phyloP scores from a whole-genome alignment of 805 yeast genomes.

The Candida morakotiae region DNA sequence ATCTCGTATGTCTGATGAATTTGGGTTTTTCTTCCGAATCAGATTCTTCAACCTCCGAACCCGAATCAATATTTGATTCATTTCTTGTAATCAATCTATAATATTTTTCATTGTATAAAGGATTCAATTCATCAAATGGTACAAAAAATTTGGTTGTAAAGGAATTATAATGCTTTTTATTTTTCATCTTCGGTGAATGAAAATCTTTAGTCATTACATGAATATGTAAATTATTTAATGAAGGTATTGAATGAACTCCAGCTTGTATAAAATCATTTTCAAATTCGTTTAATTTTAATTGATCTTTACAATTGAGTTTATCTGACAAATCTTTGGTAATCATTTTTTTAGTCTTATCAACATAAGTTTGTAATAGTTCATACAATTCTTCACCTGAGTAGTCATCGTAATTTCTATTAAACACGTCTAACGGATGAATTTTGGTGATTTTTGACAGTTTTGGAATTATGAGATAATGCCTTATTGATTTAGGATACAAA shows the following conservation, averaged over 20 bases:
- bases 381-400: conserved; percentile 19
- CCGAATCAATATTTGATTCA: conserved; percentile 4
- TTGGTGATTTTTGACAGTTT: conserved; percentile 37
- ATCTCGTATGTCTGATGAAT: conserved; percentile 5
- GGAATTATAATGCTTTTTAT: conserved; percentile 65
- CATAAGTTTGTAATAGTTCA: conserved; percentile 23
- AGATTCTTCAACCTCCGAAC: conserved; percentile 2
- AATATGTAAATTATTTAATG: conserved; percentile 64
- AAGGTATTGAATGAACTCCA: conserved; percentile 72
- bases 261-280: conserved; percentile 33
- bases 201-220: conserved; percentile 71
- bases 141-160: conserved; percentile 67
- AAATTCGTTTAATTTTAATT: conserved; percentile 13
- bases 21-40: neutral
- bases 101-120: conserved; percentile 10
- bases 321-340: conserved; percentile 26
- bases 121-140: conserved; percentile 41
- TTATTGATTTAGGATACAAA: conserved; percentile 55
- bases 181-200: conserved; percentile 49
- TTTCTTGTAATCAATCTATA: neutral
- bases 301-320: conserved; percentile 11
- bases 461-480: conserved; percentile 64
- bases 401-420: conserved; percentile 22
- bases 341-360: conserved; percentile 30
- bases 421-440: conserved; percentile 50